phyloP scores from a whole-genome alignment of 2,329 filamentous ascomycete species.

The Epichloe coenophiala region DNA sequence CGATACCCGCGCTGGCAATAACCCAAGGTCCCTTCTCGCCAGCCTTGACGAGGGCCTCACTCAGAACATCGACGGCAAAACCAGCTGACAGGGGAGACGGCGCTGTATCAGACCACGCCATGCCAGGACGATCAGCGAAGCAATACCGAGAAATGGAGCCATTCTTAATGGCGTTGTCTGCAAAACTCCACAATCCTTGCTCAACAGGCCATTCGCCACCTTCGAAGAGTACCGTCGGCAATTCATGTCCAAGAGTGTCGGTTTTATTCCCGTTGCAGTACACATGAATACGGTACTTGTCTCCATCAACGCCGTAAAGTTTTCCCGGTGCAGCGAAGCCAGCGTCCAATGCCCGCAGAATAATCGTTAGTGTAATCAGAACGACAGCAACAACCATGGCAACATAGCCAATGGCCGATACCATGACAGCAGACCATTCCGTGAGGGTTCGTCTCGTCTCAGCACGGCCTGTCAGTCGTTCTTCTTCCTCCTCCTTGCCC shows the following conservation, averaged over 20 bases:
- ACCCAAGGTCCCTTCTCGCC: conserved; percentile 85
- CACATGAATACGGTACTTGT: conserved; percentile 78
- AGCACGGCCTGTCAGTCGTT: conserved; percentile 75
- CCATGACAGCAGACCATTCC: conserved; percentile 73
- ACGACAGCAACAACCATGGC: conserved; percentile 55
- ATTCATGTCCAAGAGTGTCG: conserved; percentile 33
- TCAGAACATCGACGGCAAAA: conserved; percentile 80
- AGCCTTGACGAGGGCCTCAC: conserved; percentile 67
- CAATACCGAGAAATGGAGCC: conserved; percentile 81
- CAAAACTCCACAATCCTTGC: conserved; percentile 65
- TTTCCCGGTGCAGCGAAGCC: conserved; percentile 60
- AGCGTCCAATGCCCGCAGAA: conserved; percentile 68
- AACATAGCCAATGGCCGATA: conserved; percentile 58
- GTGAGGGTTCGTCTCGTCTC: conserved; percentile 70
- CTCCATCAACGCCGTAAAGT: conserved; percentile 65
- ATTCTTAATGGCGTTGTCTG: conserved; percentile 60
- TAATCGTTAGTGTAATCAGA: conserved; percentile 66
- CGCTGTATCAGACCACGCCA: conserved; percentile 79
- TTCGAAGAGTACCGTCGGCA: conserved; percentile 78
- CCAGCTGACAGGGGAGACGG: conserved; percentile 88
- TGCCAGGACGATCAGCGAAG: conserved; percentile 86
- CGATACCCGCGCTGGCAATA: conserved; percentile 72
- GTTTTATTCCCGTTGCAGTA: conserved; percentile 64
- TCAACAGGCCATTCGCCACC: conserved; percentile 71
- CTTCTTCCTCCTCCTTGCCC: conserved; percentile 88